A percentile compares a stretch with the other conserved stretches of the same genome.
phyloP scores from a whole-genome alignment of 495 filamentous ascomycete species.

The Podospora pseudoanserina region DNA sequence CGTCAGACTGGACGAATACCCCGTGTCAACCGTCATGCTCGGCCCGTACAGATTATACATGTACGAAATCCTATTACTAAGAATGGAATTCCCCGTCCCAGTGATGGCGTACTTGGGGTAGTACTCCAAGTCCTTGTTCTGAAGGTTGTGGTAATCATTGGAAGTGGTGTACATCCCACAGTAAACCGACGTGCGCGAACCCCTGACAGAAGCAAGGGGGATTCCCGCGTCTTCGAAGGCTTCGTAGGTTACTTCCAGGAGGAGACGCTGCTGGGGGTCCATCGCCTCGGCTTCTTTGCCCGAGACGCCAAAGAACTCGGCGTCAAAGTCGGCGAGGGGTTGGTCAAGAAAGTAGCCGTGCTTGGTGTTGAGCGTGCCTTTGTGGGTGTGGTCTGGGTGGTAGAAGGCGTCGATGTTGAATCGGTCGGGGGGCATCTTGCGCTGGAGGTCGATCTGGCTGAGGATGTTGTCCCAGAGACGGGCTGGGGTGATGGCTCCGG shows the following conservation, averaged over 20 bases:
- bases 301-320: slow-evolving; percentile 57
- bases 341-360: slow-evolving; percentile 37
- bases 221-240: slow-evolving; percentile 61
- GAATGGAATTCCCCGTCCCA: slow-evolving; percentile 41
- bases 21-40: slow-evolving; percentile 46
- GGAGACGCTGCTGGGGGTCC: slow-evolving; percentile 74
- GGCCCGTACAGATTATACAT: slow-evolving; percentile 45
- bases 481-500: no score
- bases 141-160: slow-evolving; percentile 11
- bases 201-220: no score
- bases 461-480: no score
- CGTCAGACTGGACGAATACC: slow-evolving; percentile 51
- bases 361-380: background rate
- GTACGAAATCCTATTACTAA: slow-evolving; percentile 51
- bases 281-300: slow-evolving; percentile 54
- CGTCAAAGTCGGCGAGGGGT: slow-evolving; percentile 48
- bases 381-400: slow-evolving; percentile 25
- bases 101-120: background rate
- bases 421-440: slow-evolving; percentile 4
- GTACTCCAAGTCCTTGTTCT: background rate
- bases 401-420: slow-evolving; percentile 36
- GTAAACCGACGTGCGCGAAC: no score
- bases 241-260: slow-evolving; percentile 71
- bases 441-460: no score
- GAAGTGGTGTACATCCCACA: slow-evolving; percentile 31